Evolutionary conservation across 257 asterid species (phyloP).

Genomic region (Jacaranda mimosifolia): DNA sequence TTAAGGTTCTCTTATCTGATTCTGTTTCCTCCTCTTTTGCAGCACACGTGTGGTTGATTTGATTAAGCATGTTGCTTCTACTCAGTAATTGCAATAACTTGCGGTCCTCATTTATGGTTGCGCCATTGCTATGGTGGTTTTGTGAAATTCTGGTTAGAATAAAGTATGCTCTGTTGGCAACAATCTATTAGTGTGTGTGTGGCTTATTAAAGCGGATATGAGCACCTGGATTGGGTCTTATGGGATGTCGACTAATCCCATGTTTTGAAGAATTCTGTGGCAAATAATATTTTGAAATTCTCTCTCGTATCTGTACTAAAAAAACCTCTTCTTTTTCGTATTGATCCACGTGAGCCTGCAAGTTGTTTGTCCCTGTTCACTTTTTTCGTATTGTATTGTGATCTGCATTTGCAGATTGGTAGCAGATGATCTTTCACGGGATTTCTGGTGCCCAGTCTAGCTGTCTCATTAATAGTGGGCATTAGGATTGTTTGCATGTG

Average conservation of each 20-base stretch:
- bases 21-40: constrained; percentile 41
- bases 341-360: not conserved
- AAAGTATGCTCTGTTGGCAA: constrained; percentile 28
- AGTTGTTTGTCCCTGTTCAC: not conserved
- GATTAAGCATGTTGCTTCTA: constrained; percentile 70
- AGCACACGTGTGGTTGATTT: constrained; percentile 82
- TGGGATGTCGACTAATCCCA: constrained; percentile 26
- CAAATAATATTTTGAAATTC: constrained; percentile 5
- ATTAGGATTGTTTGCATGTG: not conserved
- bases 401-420: not conserved
- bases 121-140: constrained; percentile 18
- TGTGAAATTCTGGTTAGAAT: constrained; percentile 36
- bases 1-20: not conserved
- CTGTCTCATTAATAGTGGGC: not conserved
- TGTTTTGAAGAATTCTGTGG: constrained; percentile 37
- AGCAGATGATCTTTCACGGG: not conserved
- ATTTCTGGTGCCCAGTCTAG: not conserved
- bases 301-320: not conserved
- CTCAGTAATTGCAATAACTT: constrained; percentile 36
- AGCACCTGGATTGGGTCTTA: constrained; percentile 6
- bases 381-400: not conserved
- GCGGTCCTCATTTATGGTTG: not conserved
- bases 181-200: constrained; percentile 11
- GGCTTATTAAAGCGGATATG: constrained; percentile 15
- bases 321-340: not conserved